These are phyloP conservation scores for Cryptococcus hybrid DNA, from an alignment of 1,284 basidiomycete species.

Conservation along the genomic window DNA sequence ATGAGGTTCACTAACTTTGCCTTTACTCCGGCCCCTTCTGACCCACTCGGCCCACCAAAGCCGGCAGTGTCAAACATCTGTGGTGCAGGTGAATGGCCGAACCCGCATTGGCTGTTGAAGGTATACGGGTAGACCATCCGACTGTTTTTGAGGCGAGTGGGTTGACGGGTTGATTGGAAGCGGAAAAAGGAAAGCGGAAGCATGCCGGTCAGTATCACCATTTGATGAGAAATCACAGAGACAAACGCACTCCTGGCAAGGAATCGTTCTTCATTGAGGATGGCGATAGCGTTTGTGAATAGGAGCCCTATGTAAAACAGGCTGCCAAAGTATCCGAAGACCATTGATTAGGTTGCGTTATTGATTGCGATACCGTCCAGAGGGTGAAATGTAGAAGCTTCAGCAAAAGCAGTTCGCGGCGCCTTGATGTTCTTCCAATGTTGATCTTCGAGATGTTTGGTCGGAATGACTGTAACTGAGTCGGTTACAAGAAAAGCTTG, in stretches of 20 bases:
- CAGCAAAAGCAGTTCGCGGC: too few relatives aligned
- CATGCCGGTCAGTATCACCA: not conserved
- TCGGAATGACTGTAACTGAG: too few relatives aligned
- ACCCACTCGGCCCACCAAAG: slow-evolving; percentile 40
- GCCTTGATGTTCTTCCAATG: too few relatives aligned
- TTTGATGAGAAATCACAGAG: not conserved
- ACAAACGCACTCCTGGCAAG: slow-evolving; percentile 75
- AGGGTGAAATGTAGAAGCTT: too few relatives aligned
- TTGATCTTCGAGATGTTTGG: too few relatives aligned
- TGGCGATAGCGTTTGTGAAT: slow-evolving; percentile 87
- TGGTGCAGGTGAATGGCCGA: slow-evolving; percentile 40
- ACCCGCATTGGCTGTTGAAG: slow-evolving; percentile 45
- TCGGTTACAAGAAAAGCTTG: too few relatives aligned
- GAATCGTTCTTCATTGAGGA: slow-evolving; percentile 93
- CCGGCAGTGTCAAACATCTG: slow-evolving; percentile 24
- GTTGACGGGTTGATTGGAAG: slow-evolving; percentile 1
- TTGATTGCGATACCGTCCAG: not conserved
- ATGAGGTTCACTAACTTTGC: slow-evolving; percentile 86
- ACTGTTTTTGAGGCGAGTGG: slow-evolving; percentile 56
- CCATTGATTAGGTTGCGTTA: slow-evolving; percentile 10
- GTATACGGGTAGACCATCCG: slow-evolving; percentile 80
- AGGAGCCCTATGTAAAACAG: slow-evolving; percentile 60
- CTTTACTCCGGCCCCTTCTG: slow-evolving; percentile 71
- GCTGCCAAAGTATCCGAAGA: slow-evolving; percentile 40
- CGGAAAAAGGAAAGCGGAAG: not conserved